A percentile compares a stretch with the other conserved stretches of the same genome.
These are phyloP conservation scores for Kodamaea plutei DNA, from an alignment of 1,139 yeast genomes.

Conservation along the genomic window DNA sequence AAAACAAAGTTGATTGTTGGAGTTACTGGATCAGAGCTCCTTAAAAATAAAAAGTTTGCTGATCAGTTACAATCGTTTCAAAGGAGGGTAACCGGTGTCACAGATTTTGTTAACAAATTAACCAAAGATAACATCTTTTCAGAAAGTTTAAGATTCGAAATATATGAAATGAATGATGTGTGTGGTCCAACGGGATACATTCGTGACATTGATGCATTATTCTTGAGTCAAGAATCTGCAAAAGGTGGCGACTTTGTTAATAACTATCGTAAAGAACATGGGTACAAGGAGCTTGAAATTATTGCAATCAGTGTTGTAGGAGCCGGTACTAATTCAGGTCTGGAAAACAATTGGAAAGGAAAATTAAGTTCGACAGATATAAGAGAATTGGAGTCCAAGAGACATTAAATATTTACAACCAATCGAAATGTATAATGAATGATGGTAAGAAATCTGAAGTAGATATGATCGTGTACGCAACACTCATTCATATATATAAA, in stretches of 20 bases:
- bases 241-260: constrained; percentile 76
- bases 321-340: constrained; percentile 34
- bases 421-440: no score
- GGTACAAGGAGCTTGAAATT: constrained; percentile 51
- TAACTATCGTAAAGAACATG: constrained; percentile 52
- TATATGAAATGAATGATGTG: constrained; percentile 68
- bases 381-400: constrained; percentile 21
- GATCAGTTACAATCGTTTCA: constrained; percentile 61
- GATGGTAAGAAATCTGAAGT: not conserved
- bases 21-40: constrained; percentile 72
- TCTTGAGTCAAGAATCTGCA: constrained; percentile 76
- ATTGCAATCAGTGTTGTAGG: constrained; percentile 72
- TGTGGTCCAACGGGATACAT: constrained; percentile 94
- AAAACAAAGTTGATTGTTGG: constrained; percentile 63
- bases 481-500: no score
- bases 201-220: constrained; percentile 69
- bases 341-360: constrained; percentile 50
- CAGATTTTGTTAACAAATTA: constrained; percentile 38
- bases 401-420: no score
- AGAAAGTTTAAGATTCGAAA: constrained; percentile 23
- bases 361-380: constrained; percentile 80
- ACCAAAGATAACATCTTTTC: constrained; percentile 1
- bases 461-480: no score
- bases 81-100: constrained; percentile 45
- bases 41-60: constrained; percentile 69